phyloP scores from a whole-genome alignment of 148 eudicot genomes.

The Arbutus unedo region DNA sequence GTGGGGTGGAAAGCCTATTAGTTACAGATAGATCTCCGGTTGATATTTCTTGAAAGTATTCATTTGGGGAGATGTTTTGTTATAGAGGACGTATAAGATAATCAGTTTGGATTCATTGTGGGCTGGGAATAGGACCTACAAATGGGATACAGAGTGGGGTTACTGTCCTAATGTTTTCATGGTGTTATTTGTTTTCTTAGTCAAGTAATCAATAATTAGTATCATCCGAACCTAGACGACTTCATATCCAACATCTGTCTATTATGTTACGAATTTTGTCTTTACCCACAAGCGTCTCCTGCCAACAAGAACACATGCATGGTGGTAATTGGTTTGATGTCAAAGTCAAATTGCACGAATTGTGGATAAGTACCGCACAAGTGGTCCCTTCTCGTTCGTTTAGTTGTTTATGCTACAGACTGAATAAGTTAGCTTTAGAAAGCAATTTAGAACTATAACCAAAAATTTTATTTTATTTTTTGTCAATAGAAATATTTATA shows the following conservation, averaged over 20 bases:
- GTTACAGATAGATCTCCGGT: too few species aligned
- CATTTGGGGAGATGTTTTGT: too few species aligned
- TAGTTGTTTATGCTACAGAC: not conserved
- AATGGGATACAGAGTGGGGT: too few species aligned
- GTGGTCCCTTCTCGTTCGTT: not conserved
- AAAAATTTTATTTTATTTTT: too few species aligned
- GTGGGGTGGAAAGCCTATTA: too few species aligned
- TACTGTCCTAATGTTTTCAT: not conserved
- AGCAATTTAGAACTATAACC: too few species aligned
- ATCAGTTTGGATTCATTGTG: too few species aligned
- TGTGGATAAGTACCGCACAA: not conserved
- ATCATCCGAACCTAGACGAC: slow-evolving; percentile 3
- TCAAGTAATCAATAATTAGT: not conserved
- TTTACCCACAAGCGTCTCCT: not conserved
- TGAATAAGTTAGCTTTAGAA: not conserved
- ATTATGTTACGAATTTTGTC: not conserved
- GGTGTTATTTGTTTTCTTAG: not conserved
- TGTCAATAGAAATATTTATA: too few species aligned
- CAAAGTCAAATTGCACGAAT: not conserved
- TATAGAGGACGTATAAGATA: too few species aligned
- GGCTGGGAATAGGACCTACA: too few species aligned
- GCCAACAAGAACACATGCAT: not conserved
- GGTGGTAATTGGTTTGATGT: not conserved
- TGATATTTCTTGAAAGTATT: too few species aligned
- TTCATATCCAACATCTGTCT: not conserved